These are phyloP conservation scores for Gossypium davidsonii DNA, from an alignment of 441 rosid genomes.

Conservation along the genomic window DNA sequence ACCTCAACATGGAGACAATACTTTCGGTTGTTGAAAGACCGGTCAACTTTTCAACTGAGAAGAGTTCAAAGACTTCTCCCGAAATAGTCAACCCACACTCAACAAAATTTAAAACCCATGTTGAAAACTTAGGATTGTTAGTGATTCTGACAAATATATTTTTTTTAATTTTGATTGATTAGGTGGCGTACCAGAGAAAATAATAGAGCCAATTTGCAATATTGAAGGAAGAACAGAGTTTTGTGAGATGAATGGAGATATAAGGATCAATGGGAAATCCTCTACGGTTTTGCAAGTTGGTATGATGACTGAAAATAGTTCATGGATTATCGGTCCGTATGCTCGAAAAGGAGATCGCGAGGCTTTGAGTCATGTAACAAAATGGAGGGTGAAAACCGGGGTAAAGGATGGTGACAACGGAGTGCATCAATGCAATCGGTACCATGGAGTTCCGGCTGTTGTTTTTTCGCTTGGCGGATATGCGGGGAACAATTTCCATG, in stretches of 20 bases:
- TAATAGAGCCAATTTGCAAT: slow-evolving; percentile 20
- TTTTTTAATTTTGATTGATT: background rate
- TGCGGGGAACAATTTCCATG: slow-evolving; percentile 70
- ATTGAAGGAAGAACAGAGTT: slow-evolving; percentile 26
- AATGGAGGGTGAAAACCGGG: slow-evolving; percentile 50
- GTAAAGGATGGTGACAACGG: background rate
- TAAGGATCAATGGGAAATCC: slow-evolving; percentile 28
- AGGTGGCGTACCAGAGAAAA: background rate
- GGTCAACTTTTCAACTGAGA: too few relatives aligned
- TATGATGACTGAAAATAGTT: background rate
- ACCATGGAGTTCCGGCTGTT: slow-evolving; percentile 47
- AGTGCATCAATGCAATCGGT: slow-evolving; percentile 30
- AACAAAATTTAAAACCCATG: too few relatives aligned
- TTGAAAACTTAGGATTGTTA: too few relatives aligned
- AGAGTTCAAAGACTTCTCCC: too few relatives aligned
- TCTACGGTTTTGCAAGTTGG: slow-evolving; percentile 20
- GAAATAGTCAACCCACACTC: too few relatives aligned
- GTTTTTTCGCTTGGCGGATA: slow-evolving; percentile 76
- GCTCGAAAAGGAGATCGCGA: slow-evolving; percentile 32
- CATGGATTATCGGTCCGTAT: slow-evolving; percentile 30
- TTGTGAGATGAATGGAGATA: slow-evolving; percentile 29
- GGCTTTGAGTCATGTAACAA: slow-evolving; percentile 39
- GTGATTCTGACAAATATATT: too few relatives aligned
- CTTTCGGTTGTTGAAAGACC: too few relatives aligned
- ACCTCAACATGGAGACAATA: too few relatives aligned